A percentile compares a stretch with the other conserved stretches of the same genome.
phyloP scores from a whole-genome alignment of 1,139 yeast genomes.

The Nakaseomyces nivariensis region DNA sequence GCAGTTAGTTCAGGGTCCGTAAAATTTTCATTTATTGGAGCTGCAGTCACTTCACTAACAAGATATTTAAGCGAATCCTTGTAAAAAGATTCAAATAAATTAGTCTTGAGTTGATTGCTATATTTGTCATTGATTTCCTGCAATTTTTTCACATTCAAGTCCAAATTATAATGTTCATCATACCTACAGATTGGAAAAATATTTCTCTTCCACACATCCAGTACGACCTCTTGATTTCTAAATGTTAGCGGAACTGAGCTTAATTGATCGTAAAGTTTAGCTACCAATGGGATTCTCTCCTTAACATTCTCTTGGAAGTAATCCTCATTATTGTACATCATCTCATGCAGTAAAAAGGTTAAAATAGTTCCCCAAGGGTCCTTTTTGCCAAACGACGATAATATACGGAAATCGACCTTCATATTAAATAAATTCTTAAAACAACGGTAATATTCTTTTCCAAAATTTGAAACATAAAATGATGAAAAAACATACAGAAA shows the following conservation, averaged over 20 bases:
- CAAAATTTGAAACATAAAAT: slow-evolving; percentile 25
- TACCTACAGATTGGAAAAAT: slow-evolving; percentile 1
- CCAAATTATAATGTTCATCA: neutral
- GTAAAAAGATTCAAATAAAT: slow-evolving; percentile 1
- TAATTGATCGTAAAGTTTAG: slow-evolving; percentile 8
- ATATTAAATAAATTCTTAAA: slow-evolving; percentile 25
- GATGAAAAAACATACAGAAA: slow-evolving; percentile 19
- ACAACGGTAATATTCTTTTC: slow-evolving; percentile 22
- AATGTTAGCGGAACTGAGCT: neutral
- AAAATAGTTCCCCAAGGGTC: slow-evolving; percentile 23
- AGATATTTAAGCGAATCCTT: neutral
- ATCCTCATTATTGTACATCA: slow-evolving; percentile 7
- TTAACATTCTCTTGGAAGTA: neutral
- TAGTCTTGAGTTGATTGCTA: neutral
- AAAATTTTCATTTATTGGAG: neutral
- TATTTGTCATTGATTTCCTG: neutral
- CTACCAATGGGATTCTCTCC: slow-evolving; percentile 6
- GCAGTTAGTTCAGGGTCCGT: neutral
- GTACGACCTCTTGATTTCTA: neutral
- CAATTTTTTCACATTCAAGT: neutral
- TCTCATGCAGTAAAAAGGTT: slow-evolving; percentile 16
- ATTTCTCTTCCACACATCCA: slow-evolving; percentile 1
- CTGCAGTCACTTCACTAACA: neutral
- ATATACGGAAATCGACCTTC: slow-evolving; percentile 22
- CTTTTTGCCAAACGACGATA: slow-evolving; percentile 15